Evolutionary conservation across 2,329 filamentous ascomycete species (phyloP).

Genomic region (Cladosporium sp.): DNA sequence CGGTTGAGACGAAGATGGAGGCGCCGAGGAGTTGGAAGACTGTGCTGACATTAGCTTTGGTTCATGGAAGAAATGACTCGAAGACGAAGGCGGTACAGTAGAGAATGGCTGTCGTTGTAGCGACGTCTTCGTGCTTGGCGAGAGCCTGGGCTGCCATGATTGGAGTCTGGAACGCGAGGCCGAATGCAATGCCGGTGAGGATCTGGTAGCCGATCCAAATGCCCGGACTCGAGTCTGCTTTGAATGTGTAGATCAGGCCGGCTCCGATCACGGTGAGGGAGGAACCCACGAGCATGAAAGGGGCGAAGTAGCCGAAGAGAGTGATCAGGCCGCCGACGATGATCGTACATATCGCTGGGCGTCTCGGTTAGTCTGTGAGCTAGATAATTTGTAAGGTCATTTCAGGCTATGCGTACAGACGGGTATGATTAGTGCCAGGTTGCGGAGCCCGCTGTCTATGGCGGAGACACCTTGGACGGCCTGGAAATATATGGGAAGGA

Average conservation of each 20-base stretch:
- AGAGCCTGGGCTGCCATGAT: slow-evolving; percentile 37
- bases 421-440: slow-evolving; percentile 40
- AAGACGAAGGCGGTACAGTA: slow-evolving; percentile 21
- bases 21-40: slow-evolving; percentile 40
- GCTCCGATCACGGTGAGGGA: slow-evolving; percentile 30
- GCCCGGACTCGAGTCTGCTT: slow-evolving; percentile 29
- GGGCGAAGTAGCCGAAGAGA: slow-evolving; percentile 40
- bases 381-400: background rate
- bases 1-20: slow-evolving; percentile 37
- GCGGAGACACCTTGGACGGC: slow-evolving; percentile 64
- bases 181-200: slow-evolving; percentile 39
- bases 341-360: slow-evolving; percentile 24
- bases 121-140: slow-evolving; percentile 32
- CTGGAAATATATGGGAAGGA: slow-evolving; percentile 77
- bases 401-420: slow-evolving; percentile 15
- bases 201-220: slow-evolving; percentile 47
- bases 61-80: background rate
- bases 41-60: slow-evolving; percentile 15
- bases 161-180: slow-evolving; percentile 36
- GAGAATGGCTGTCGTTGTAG: slow-evolving; percentile 35
- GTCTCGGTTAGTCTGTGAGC: background rate
- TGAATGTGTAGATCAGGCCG: slow-evolving; percentile 41
- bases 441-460: slow-evolving; percentile 43
- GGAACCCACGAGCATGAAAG: slow-evolving; percentile 36
- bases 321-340: slow-evolving; percentile 32